These are phyloP conservation scores for Daldinia caldariorum DNA, from an alignment of 495 filamentous ascomycete genomes.

Conservation along the genomic window DNA sequence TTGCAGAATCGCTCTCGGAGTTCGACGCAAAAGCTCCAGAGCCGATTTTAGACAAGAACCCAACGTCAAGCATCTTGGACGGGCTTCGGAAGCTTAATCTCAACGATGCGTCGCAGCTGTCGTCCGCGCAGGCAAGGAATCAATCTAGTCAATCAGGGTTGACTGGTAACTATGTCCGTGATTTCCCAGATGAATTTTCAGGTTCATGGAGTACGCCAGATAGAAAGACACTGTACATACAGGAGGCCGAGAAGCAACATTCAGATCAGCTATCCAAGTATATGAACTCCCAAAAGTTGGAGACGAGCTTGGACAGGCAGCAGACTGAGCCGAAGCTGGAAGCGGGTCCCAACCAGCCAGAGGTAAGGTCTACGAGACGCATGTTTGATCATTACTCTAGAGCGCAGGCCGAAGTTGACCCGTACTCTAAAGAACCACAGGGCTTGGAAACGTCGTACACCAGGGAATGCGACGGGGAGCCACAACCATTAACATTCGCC, in stretches of 20 bases:
- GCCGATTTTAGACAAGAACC: slow-evolving; percentile 1
- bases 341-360: slow-evolving; percentile 41
- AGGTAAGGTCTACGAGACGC: slow-evolving; percentile 20
- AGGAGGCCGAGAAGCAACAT: slow-evolving; percentile 39
- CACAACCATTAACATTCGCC: slow-evolving; percentile 33
- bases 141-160: slow-evolving; percentile 32
- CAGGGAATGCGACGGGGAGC: slow-evolving; percentile 47
- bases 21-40: slow-evolving; percentile 41
- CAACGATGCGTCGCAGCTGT: neutral
- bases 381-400: slow-evolving; percentile 18
- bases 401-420: slow-evolving; percentile 44
- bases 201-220: slow-evolving; percentile 46
- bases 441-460: slow-evolving; percentile 51
- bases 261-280: slow-evolving; percentile 39
- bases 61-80: slow-evolving; percentile 25
- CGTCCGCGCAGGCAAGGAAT: neutral
- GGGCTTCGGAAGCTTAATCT: slow-evolving; percentile 17
- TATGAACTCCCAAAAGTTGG: slow-evolving; percentile 40
- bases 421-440: slow-evolving; percentile 52
- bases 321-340: slow-evolving; percentile 38
- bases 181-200: slow-evolving; percentile 60
- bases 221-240: slow-evolving; percentile 26
- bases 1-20: slow-evolving; percentile 44
- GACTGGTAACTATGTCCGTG: slow-evolving; percentile 56
- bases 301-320: slow-evolving; percentile 51